A percentile compares a stretch with the other conserved stretches of the same genome.
Conservation (phyloP, 345 rosid genomes). For the Aegle marmelos region DNA sequence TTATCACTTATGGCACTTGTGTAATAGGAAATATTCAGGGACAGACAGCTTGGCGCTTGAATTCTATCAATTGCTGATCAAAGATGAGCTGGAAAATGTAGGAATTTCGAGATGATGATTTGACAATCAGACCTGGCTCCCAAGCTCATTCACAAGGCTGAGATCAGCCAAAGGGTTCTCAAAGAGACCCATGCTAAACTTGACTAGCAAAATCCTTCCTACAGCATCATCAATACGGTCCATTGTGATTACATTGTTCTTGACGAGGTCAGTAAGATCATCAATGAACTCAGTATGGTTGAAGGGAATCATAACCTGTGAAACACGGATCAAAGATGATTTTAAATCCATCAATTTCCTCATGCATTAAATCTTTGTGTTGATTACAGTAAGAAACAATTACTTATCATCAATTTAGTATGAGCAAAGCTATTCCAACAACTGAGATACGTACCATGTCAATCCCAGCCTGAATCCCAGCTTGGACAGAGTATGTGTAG, state of each 20-base stretch:
- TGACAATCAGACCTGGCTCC: conserved; percentile 62
- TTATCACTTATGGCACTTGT: conserved; percentile 8
- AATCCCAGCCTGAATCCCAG: conserved; percentile 81
- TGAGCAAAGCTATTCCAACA: neutral
- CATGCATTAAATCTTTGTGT: neutral
- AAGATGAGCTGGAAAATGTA: neutral
- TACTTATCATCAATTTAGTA: neutral
- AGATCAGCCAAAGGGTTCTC: conserved; percentile 87
- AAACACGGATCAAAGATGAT: conserved; percentile 10
- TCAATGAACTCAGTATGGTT: conserved; percentile 70
- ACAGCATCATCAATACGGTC: conserved; percentile 94
- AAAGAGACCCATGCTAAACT: conserved; percentile 88
- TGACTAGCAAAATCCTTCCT: conserved; percentile 68
- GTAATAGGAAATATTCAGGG: neutral
- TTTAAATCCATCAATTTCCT: neutral
- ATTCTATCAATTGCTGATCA: neutral
- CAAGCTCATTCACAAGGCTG: conserved; percentile 71
- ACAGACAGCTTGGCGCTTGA: neutral
- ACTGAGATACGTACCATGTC: conserved; percentile 65
- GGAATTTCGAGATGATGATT: neutral
- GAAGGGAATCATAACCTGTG: conserved; percentile 88
- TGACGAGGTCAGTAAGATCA: conserved; percentile 63
- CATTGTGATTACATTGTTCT: conserved; percentile 54
- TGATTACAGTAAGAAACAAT: neutral
- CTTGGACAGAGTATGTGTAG: conserved; percentile 76